A percentile compares a stretch with the other conserved stretches of the same genome.
These are phyloP conservation scores for Berkeleyomyces basicola DNA, from an alignment of 2,329 filamentous ascomycete species.

Conservation along the genomic window DNA sequence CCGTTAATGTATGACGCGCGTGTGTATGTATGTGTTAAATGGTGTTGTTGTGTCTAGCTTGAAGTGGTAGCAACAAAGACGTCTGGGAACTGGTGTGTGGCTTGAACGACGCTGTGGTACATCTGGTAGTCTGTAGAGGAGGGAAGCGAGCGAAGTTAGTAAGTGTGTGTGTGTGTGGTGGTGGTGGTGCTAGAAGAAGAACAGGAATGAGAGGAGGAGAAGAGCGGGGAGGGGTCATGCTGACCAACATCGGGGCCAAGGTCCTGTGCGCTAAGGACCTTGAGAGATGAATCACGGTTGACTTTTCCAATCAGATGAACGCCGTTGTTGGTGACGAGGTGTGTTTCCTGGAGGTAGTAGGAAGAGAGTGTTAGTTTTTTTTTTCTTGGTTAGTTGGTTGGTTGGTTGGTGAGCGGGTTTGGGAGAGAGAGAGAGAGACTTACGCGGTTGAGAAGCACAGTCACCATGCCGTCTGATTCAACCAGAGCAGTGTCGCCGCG, in stretches of 20 bases:
- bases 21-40: too few species aligned
- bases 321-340: conserved; percentile 51
- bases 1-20: too few species aligned
- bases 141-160: not conserved
- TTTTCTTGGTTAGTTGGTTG: not conserved
- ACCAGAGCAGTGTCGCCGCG: conserved; percentile 66
- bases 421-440: conserved; percentile 16
- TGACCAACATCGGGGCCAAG: conserved; percentile 52
- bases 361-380: not conserved
- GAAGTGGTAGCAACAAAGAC: conserved; percentile 40
- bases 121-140: conserved; percentile 49
- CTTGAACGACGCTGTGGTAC: conserved; percentile 55
- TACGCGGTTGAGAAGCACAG: conserved; percentile 57
- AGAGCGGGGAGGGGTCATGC: conserved; percentile 17
- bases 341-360: conserved; percentile 39
- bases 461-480: conserved; percentile 64
- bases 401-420: not conserved
- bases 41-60: not conserved
- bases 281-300: conserved; percentile 53
- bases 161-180: not conserved
- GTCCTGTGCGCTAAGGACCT: conserved; percentile 52
- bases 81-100: conserved; percentile 62
- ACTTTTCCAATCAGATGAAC: conserved; percentile 71
- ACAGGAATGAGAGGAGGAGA: conserved; percentile 2
- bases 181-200: not conserved